These are phyloP conservation scores for Saccharomyces hybrid DNA, from an alignment of 1,139 yeast species.

Conservation along the genomic window DNA sequence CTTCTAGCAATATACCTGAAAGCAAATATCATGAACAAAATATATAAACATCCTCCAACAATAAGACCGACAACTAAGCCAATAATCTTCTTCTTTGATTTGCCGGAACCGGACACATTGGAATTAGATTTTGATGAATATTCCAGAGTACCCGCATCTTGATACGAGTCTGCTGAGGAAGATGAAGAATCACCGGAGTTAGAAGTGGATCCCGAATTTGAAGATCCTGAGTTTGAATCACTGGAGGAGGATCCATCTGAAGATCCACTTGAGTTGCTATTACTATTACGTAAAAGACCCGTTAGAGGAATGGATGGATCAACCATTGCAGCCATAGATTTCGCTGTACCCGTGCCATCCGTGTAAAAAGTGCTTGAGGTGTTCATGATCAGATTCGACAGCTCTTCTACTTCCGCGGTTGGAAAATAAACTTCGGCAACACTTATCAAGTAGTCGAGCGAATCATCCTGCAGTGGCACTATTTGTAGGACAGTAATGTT, in stretches of 20 bases:
- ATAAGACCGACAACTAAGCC: slow-evolving; percentile 64
- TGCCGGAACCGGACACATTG: slow-evolving; percentile 23
- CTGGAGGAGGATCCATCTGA: slow-evolving; percentile 12
- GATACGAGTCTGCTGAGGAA: slow-evolving; percentile 7
- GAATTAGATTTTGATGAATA: slow-evolving; percentile 17
- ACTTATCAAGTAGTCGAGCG: slow-evolving; percentile 51
- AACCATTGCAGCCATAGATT: slow-evolving; percentile 47
- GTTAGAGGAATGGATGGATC: slow-evolving; percentile 58
- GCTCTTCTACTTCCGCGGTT: slow-evolving; percentile 37
- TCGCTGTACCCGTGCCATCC: slow-evolving; percentile 42
- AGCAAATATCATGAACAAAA: slow-evolving; percentile 42
- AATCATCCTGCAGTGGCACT: slow-evolving; percentile 52
- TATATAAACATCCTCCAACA: slow-evolving; percentile 53
- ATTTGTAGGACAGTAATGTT: slow-evolving; percentile 51
- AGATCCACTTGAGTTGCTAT: slow-evolving; percentile 19
- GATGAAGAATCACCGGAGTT: slow-evolving; percentile 6
- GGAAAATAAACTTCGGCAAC: slow-evolving; percentile 76
- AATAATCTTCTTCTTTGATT: slow-evolving; percentile 37
- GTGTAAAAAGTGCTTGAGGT: slow-evolving; percentile 43
- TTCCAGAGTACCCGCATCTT: slow-evolving; percentile 41
- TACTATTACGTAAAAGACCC: slow-evolving; percentile 36
- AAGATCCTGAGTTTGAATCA: slow-evolving; percentile 2
- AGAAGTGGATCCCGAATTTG: slow-evolving; percentile 1
- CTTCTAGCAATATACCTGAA: slow-evolving; percentile 36
- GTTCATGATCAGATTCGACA: slow-evolving; percentile 41